Conservation (phyloP, 441 rosid genomes). For the Isatis lusitanica region DNA sequence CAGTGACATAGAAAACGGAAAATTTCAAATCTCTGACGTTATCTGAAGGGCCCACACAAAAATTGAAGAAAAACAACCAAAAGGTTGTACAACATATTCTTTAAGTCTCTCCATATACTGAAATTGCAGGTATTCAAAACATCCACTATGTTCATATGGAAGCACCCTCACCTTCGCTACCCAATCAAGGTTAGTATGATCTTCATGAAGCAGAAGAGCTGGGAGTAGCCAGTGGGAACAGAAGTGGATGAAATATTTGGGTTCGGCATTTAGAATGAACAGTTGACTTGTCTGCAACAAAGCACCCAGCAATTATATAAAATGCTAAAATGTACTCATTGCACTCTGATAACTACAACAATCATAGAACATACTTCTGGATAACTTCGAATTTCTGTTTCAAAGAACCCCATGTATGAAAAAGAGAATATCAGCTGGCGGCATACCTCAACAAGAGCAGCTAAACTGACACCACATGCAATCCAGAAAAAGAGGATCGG, state of each 20-base stretch:
- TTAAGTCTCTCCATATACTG: constrained; percentile 8
- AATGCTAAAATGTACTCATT: constrained; percentile 17
- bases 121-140: constrained; percentile 1
- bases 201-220: constrained; percentile 69
- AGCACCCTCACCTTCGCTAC: constrained; percentile 67
- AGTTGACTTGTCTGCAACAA: constrained; percentile 64
- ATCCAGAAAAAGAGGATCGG: constrained; percentile 89
- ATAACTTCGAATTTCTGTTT: background rate
- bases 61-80: constrained; percentile 14
- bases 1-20: background rate
- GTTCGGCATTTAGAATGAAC: constrained; percentile 70
- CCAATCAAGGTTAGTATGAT: constrained; percentile 69
- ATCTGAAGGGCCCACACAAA: constrained; percentile 11
- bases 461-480: constrained; percentile 85
- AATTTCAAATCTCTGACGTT: background rate
- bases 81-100: background rate
- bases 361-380: constrained; percentile 12
- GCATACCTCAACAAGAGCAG: constrained; percentile 88
- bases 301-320: constrained; percentile 24
- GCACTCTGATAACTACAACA: constrained; percentile 8
- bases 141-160: constrained; percentile 9
- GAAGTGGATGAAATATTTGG: constrained; percentile 75
- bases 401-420: background rate
- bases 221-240: constrained; percentile 97
- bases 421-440: constrained; percentile 16